Conservation (phyloP, 352 stramenopile species). For the Globisporangium irregulare region DNA sequence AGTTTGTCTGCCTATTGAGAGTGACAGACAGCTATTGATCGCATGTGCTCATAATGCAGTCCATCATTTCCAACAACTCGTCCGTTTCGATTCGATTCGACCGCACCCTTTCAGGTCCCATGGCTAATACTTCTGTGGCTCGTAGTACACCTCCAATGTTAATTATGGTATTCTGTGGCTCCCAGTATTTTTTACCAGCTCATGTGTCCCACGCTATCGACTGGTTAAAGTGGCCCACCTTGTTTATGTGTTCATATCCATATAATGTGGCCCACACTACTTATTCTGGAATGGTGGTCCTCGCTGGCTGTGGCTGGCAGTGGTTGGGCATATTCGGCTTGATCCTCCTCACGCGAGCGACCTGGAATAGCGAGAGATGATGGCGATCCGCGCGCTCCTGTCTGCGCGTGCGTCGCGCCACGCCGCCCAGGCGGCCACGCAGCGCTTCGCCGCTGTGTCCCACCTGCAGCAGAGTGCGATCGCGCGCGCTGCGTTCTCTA, state of each 20-base stretch:
- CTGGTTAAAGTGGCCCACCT: conserved; percentile 9
- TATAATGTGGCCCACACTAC: conserved; percentile 14
- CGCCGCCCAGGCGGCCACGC: conserved; percentile 17
- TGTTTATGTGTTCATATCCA: not conserved
- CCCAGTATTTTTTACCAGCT: not conserved
- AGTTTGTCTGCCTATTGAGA: not conserved
- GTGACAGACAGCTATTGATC: not conserved
- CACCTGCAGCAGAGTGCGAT: conserved; percentile 11
- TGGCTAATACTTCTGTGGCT: not conserved
- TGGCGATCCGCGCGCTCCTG: conserved; percentile 55
- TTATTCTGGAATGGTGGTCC: conserved; percentile 15
- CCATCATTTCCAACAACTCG: not conserved
- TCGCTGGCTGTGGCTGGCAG: conserved; percentile 22
- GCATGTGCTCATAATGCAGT: not conserved
- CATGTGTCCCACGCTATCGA: conserved; percentile 20
- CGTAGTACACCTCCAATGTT: not conserved
- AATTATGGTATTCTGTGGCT: not conserved
- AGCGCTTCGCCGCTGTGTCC: conserved; percentile 19
- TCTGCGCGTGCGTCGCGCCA: conserved; percentile 27
- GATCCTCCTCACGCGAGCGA: conserved; percentile 1
- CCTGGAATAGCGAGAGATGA: conserved; percentile 28
- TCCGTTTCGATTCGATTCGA: conserved; percentile 2
- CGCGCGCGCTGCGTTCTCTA: conserved; percentile 33
- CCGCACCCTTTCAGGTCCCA: conserved; percentile 6
- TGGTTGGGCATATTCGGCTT: conserved; percentile 20